phyloP scores from a whole-genome alignment of 2,329 filamentous ascomycete species.

The Rhinocladiella similis region DNA sequence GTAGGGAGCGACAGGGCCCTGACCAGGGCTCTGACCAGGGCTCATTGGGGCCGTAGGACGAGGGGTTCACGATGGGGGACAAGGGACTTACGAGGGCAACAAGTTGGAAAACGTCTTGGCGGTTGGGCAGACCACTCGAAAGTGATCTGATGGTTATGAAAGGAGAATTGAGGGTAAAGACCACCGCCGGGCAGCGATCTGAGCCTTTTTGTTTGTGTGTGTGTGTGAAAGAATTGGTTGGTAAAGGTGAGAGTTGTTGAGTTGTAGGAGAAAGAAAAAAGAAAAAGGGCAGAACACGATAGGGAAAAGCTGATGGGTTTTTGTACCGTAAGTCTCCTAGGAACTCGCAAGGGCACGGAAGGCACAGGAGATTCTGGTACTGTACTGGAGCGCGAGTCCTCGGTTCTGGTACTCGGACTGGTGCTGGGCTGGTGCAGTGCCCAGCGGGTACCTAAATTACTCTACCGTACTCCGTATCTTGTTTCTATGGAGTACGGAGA shows the following conservation, averaged over 20 bases:
- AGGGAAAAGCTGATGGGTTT: not conserved
- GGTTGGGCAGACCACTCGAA: conserved; percentile 45
- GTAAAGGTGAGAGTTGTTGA: conserved; percentile 1
- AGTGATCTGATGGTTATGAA: conserved; percentile 25
- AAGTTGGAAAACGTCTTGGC: conserved; percentile 99
- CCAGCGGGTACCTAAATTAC: too few relatives aligned
- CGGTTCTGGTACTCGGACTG: too few relatives aligned
- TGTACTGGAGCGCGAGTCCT: too few relatives aligned
- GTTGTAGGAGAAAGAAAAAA: conserved; percentile 5
- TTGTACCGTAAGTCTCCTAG: too few relatives aligned
- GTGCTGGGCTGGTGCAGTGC: too few relatives aligned
- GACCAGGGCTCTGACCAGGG: not conserved
- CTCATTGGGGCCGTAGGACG: conserved; percentile 8
- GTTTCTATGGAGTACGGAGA: too few relatives aligned
- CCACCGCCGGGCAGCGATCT: conserved; percentile 19
- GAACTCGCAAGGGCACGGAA: too few relatives aligned
- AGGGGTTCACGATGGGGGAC: not conserved
- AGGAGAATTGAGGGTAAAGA: conserved; percentile 3
- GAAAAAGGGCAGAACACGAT: not conserved
- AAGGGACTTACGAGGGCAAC: conserved; percentile 79
- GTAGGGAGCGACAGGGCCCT: not conserved
- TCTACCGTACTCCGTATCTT: too few relatives aligned
- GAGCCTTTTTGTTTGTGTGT: not conserved
- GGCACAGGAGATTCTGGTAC: not conserved
- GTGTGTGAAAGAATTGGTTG: not conserved